Evolutionary conservation across 345 rosid genomes (phyloP).

Genomic region (Moringa oleifera): DNA sequence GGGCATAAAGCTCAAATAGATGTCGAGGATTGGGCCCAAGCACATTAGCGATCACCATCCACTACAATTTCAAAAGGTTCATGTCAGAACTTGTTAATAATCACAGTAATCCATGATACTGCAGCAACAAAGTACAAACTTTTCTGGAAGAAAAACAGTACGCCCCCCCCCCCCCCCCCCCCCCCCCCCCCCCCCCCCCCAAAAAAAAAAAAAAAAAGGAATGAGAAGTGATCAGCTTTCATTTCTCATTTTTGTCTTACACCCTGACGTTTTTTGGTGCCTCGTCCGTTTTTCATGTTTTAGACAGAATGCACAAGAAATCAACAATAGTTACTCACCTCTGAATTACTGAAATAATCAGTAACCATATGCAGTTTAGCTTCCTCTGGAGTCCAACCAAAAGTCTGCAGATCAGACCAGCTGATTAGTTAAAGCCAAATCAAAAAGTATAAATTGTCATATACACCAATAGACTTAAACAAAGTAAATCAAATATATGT

Average conservation of each 20-base stretch:
- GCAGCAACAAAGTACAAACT: neutral
- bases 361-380: conserved; percentile 91
- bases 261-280: conserved; percentile 8
- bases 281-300: conserved; percentile 3
- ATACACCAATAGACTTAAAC: neutral
- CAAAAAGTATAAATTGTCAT: too few relatives aligned
- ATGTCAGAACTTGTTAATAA: conserved; percentile 16
- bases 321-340: conserved; percentile 45
- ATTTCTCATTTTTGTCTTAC: conserved; percentile 2
- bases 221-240: neutral
- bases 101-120: neutral
- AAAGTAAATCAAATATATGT: conserved; percentile 8
- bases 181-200: too few relatives aligned
- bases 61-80: conserved; percentile 38
- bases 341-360: conserved; percentile 80
- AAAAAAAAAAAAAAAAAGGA: neutral
- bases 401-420: conserved; percentile 52
- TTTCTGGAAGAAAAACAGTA: too few relatives aligned
- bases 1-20: conserved; percentile 91
- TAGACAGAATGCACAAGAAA: conserved; percentile 2
- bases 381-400: conserved; percentile 93
- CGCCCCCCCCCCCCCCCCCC: too few relatives aligned
- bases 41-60: conserved; percentile 81
- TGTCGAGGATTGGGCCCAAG: conserved; percentile 86
- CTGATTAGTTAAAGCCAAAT: too few relatives aligned